A percentile compares a stretch with the other conserved stretches of the same genome.
These are phyloP conservation scores for Fusarium sp. DNA, from an alignment of 2,329 filamentous ascomycete genomes.

Conservation along the genomic window DNA sequence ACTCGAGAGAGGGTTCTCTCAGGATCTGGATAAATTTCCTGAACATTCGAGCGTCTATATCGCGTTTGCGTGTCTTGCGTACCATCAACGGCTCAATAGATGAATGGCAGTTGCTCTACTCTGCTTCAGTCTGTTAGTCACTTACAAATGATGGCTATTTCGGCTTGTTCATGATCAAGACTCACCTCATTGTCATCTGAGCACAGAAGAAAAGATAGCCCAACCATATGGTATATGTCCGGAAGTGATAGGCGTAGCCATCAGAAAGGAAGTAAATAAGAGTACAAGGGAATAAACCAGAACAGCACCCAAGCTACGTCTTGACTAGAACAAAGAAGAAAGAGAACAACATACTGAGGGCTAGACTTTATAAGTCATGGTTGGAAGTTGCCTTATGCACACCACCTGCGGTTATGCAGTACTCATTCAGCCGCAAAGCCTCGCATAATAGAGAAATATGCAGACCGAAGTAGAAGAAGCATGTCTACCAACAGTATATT, in stretches of 20 bases:
- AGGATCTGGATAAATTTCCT: not conserved
- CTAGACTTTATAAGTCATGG: conserved; percentile 5
- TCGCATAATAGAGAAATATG: not conserved
- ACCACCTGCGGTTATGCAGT: not conserved
- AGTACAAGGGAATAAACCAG: not conserved
- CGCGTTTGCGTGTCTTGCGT: not conserved
- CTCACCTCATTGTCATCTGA: not conserved
- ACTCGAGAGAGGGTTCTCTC: not conserved
- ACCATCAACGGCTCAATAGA: no score
- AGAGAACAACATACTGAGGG: not conserved
- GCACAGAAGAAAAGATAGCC: not conserved
- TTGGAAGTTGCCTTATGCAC: conserved; percentile 7
- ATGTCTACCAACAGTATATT: not conserved
- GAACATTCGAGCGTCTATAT: not conserved
- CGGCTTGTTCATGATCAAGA: not conserved
- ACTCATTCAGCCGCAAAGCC: not conserved
- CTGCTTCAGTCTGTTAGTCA: not conserved
- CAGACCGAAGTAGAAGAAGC: not conserved
- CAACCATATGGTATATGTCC: not conserved
- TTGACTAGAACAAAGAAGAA: not conserved
- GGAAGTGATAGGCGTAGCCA: not conserved
- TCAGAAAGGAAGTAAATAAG: not conserved
- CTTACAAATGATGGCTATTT: not conserved
- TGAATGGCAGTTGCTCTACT: not conserved
- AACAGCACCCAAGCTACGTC: not conserved